These are phyloP conservation scores for Magnolia changhungtana DNA, from an alignment of 164 flowering plant genomes.

Conservation along the genomic window DNA sequence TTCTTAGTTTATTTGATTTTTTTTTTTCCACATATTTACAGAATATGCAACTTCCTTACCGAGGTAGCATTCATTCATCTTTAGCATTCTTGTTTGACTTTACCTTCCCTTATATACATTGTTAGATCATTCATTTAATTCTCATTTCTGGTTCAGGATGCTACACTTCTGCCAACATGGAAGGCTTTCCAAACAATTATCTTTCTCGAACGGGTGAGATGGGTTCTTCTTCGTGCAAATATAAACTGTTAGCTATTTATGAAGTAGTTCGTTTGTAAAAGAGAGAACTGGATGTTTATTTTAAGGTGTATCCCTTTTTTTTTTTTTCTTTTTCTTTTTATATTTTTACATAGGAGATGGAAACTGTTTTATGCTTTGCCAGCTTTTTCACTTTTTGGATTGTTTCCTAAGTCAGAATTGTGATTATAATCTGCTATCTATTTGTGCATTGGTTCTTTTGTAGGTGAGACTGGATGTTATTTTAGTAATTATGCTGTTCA, in stretches of 20 bases:
- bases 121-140: neutral
- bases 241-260: too few relatives aligned
- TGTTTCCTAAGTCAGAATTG: too few relatives aligned
- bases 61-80: neutral
- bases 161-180: slow-evolving; percentile 66
- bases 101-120: neutral
- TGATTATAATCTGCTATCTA: too few relatives aligned
- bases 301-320: neutral
- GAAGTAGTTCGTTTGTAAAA: too few relatives aligned
- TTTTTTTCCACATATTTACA: neutral
- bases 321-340: too few relatives aligned
- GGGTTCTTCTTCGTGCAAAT: neutral
- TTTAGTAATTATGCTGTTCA: too few relatives aligned
- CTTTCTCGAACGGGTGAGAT: slow-evolving; percentile 73
- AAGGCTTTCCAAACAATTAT: slow-evolving; percentile 91
- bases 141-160: slow-evolving; percentile 45
- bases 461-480: too few relatives aligned
- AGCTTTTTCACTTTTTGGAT: too few relatives aligned
- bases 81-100: neutral
- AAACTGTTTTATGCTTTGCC: too few relatives aligned
- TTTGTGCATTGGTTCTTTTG: too few relatives aligned
- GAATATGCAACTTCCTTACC: neutral
- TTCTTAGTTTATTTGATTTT: neutral
- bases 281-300: too few relatives aligned
- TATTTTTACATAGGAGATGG: too few relatives aligned